Conservation (phyloP, 1,139 yeast genomes). For the Kodamaea ohmeri region DNA sequence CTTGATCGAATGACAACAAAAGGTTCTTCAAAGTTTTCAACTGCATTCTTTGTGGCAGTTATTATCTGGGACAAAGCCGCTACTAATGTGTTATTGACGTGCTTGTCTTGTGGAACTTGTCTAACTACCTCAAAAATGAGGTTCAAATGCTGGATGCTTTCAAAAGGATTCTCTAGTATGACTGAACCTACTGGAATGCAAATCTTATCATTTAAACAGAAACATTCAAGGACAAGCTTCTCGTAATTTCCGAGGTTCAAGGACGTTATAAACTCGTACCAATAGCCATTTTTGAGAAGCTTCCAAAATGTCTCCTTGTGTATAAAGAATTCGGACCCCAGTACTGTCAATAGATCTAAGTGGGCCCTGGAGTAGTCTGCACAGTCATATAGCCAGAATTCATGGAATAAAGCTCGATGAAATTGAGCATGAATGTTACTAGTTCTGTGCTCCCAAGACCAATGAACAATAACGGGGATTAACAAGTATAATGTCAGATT, state of each 20-base stretch:
- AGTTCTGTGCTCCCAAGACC: slow-evolving; percentile 28
- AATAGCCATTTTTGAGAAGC: slow-evolving; percentile 28
- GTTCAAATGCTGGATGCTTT: slow-evolving; percentile 2
- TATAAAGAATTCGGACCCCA: not conserved
- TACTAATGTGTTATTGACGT: slow-evolving; percentile 25
- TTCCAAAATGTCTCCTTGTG: slow-evolving; percentile 26
- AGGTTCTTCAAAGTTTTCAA: not conserved
- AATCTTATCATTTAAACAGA: slow-evolving; percentile 18
- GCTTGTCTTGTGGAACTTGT: slow-evolving; percentile 24
- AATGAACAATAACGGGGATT: slow-evolving; percentile 36
- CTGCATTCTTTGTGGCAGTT: not conserved
- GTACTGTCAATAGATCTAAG: slow-evolving; percentile 2
- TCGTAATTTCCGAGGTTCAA: slow-evolving; percentile 16
- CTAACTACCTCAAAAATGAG: slow-evolving; percentile 16
- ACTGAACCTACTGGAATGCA: not conserved
- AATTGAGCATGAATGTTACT: slow-evolving; percentile 11
- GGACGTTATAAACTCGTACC: slow-evolving; percentile 26
- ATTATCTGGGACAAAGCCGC: slow-evolving; percentile 14
- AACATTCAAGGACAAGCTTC: slow-evolving; percentile 20
- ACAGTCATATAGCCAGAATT: slow-evolving; percentile 29
- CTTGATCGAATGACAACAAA: not conserved
- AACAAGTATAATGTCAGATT: slow-evolving; percentile 28
- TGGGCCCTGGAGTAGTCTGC: slow-evolving; percentile 14
- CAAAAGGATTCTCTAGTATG: not conserved
- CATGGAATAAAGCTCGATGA: slow-evolving; percentile 22